Conservation (phyloP, 2,329 filamentous ascomycete genomes). For the Fusarium robinianum region DNA sequence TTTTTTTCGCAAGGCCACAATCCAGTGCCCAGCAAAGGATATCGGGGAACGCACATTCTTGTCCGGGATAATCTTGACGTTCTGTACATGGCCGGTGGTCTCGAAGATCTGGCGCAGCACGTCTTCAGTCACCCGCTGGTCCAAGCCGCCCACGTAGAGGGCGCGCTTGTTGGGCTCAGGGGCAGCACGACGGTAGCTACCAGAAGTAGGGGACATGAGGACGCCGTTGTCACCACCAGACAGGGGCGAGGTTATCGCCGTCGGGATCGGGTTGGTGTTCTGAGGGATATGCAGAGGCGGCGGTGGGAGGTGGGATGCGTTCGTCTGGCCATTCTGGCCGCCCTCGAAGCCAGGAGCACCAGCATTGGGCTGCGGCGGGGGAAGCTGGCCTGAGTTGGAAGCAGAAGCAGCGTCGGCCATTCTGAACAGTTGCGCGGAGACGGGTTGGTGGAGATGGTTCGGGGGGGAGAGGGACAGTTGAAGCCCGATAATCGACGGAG, state of each 20-base stretch:
- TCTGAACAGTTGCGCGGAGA: conserved; percentile 38
- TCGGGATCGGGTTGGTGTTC: conserved; percentile 94
- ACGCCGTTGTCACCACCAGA: conserved; percentile 65
- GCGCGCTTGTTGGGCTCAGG: conserved; percentile 99
- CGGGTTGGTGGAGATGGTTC: conserved; percentile 19
- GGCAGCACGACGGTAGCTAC: conserved; percentile 84
- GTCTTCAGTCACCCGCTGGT: conserved; percentile 94
- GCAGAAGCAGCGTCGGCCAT: conserved; percentile 81
- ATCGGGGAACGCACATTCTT: conserved; percentile 88
- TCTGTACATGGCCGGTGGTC: conserved; percentile 96
- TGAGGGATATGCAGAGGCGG: conserved; percentile 92
- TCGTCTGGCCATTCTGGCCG: conserved; percentile 70
- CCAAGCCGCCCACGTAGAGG: conserved; percentile 91
- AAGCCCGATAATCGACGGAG: conserved; percentile 24
- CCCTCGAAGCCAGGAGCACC: conserved; percentile 78
- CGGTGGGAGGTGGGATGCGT: conserved; percentile 81
- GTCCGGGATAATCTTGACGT: conserved; percentile 99
- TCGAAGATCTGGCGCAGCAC: conserved; percentile 98
- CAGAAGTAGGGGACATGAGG: conserved; percentile 83
- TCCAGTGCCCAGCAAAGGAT: neutral
- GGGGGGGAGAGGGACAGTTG: conserved; percentile 20
- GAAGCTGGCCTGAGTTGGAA: conserved; percentile 66
- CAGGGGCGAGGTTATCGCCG: conserved; percentile 87
- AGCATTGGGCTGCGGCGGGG: conserved; percentile 68
- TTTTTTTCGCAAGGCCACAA: too few species aligned